Evolutionary conservation across 306 rosid species (phyloP).

Genomic region (Acmispon strigosus): DNA sequence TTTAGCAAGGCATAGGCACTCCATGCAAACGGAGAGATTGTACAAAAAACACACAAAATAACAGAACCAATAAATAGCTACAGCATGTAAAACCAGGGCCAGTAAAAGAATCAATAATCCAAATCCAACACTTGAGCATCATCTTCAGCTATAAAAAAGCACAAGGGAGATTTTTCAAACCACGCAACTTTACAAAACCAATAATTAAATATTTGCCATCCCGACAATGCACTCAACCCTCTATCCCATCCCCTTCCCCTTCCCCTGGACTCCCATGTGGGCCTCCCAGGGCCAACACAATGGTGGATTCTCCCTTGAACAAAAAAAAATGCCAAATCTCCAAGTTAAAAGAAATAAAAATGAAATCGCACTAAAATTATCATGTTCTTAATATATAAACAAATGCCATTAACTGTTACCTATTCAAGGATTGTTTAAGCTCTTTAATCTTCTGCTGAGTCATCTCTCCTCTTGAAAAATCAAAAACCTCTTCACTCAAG

Average conservation of each 20-base stretch:
- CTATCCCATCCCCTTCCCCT: not conserved
- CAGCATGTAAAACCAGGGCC: not conserved
- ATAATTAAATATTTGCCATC: not conserved
- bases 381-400: not conserved
- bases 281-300: not conserved
- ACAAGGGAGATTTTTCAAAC: too few relatives aligned
- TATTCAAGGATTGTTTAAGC: slow-evolving; percentile 46
- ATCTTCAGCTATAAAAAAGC: not conserved
- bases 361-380: not conserved
- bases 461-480: slow-evolving; percentile 46
- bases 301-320: not conserved
- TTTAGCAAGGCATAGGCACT: slow-evolving; percentile 8
- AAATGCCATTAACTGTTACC: slow-evolving; percentile 35
- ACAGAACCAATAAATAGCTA: not conserved
- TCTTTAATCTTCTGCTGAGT: slow-evolving; percentile 40
- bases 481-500: slow-evolving; percentile 40
- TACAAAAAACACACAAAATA: not conserved
- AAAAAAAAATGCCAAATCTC: not conserved
- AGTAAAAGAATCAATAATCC: not conserved
- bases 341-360: not conserved
- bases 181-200: not conserved
- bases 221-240: too few relatives aligned
- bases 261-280: too few relatives aligned
- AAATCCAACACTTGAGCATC: not conserved
- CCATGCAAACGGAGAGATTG: not conserved